phyloP scores from a whole-genome alignment of 2,329 filamentous ascomycete species.

The Fusarium sp. region DNA sequence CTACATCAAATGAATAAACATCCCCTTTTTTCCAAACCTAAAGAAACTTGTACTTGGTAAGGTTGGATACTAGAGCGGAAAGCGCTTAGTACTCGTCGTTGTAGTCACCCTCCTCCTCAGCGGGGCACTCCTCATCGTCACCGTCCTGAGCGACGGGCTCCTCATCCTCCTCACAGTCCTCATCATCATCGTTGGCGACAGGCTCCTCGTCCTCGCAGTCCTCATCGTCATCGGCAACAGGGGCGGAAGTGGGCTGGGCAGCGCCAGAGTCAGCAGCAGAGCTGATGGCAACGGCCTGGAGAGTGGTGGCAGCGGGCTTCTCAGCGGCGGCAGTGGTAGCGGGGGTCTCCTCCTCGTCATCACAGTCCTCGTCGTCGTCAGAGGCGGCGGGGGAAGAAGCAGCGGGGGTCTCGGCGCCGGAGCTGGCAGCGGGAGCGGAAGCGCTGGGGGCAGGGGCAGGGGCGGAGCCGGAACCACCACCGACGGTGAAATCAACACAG shows the following conservation, averaged over 20 bases:
- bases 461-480: conserved; percentile 3
- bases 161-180: conserved; percentile 32
- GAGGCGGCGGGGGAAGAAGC: conserved; percentile 13
- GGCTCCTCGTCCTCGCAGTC: conserved; percentile 27
- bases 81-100: conserved; percentile 16
- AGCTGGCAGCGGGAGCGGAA: conserved; percentile 10
- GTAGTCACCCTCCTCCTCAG: conserved; percentile 29
- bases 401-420: conserved; percentile 18
- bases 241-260: conserved; percentile 15
- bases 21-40: not conserved
- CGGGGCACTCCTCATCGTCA: conserved; percentile 36
- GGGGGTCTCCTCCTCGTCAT: conserved; percentile 14
- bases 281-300: conserved; percentile 18
- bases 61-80: not conserved
- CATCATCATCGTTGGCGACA: conserved; percentile 26
- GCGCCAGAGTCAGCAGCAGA: conserved; percentile 6
- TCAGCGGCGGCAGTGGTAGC: conserved; percentile 16
- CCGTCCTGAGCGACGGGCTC: conserved; percentile 21
- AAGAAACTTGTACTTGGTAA: not conserved
- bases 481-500: conserved; percentile 66
- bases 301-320: conserved; percentile 20
- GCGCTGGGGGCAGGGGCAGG: conserved; percentile 12
- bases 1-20: conserved; percentile 36
- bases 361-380: conserved; percentile 33
- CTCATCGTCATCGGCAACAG: conserved; percentile 30